phyloP scores from a whole-genome alignment of 495 filamentous ascomycete genomes.

The Lepidopterella palustris region DNA sequence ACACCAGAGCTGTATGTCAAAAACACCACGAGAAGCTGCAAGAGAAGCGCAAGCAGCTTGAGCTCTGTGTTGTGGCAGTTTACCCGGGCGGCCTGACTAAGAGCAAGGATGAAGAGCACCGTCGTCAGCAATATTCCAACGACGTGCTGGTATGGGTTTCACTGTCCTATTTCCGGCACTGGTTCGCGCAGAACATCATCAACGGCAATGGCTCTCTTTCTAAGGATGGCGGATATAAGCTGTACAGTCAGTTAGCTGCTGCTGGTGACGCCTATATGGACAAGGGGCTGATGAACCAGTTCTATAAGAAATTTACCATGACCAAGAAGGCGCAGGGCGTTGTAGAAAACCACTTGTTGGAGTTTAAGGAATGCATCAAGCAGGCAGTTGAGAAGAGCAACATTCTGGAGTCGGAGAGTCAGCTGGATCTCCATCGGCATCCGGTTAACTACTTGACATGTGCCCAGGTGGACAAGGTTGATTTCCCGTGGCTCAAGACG shows the following conservation, averaged over 20 bases:
- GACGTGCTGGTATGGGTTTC: constrained; percentile 36
- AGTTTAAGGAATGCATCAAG: constrained; percentile 29
- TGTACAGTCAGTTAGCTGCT: constrained; percentile 17
- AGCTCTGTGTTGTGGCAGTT: constrained; percentile 5
- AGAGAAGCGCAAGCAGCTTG: constrained; percentile 38
- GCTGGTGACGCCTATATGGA: constrained; percentile 32
- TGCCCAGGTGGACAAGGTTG: constrained; percentile 28
- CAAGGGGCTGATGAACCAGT: constrained; percentile 20
- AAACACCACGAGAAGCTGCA: constrained; percentile 16
- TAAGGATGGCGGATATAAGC: constrained; percentile 28
- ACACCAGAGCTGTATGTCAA: constrained; percentile 33
- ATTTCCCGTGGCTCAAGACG: constrained; percentile 33
- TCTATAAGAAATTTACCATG: constrained; percentile 33
- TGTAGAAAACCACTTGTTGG: constrained; percentile 26
- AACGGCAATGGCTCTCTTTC: constrained; percentile 18
- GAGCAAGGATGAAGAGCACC: not conserved
- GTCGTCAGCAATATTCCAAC: constrained; percentile 27
- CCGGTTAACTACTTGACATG: constrained; percentile 37
- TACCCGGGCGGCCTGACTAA: constrained; percentile 13
- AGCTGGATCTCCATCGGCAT: constrained; percentile 17
- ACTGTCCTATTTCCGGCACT: constrained; percentile 29
- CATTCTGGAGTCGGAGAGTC: constrained; percentile 10
- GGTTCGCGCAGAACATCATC: constrained; percentile 22
- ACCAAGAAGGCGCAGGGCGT: constrained; percentile 31
- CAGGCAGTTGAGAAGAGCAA: constrained; percentile 1